Evolutionary conservation across 345 rosid genomes (phyloP), one percentile per base, ranked within the genome.

Genomic region (Eucalyptus decipiens): DNA sequence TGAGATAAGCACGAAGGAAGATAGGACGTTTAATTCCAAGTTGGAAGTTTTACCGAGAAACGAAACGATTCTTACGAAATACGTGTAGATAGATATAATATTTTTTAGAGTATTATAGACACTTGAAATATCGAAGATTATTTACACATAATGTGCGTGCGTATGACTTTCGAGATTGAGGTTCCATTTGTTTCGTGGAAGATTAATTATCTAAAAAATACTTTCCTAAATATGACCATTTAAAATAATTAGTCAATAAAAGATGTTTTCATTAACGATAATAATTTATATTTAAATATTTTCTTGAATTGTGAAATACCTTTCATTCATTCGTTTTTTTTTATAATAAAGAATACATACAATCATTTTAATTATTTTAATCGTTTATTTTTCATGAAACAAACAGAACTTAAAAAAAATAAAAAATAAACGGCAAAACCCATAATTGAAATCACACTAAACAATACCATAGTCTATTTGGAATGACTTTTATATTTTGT

Each of bases 101-200:
- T 6, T 18, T 72, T 37, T 0, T 11, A 11, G 8, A 62, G 32
- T 13, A 62, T 62, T 60, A 60, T 6, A 0, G 8, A 62, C 37
- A 8, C 76, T n/a, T 7, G 19, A 65, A 16, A n/a, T 21, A 37
- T 19, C 5, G 1, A 37, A 72, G 3, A 11, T 72, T 72, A 37
- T 37, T 9, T 19, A 19, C 8, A 18, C 14, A 3, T 6, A 34
- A 17, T 18, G 34, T 9, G 4, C 2, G 4, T 3, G 7, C 2
- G 45, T 23, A 19, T 4, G 4, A 11, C 26, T 34, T 72, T 19
- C 3, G 0, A 4, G 4, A 15, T 0, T 1, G 2, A 7, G 0
- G 1, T 4, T 10, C 0, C 0, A 10, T 56, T 56, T 24, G 0
- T 56, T 56, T 23, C 0, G 6, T 0, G 6, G 5, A 56, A 56